These are phyloP conservation scores for Paraleonurus japonicus DNA, from an alignment of 257 asterid genomes.

Conservation along the genomic window DNA sequence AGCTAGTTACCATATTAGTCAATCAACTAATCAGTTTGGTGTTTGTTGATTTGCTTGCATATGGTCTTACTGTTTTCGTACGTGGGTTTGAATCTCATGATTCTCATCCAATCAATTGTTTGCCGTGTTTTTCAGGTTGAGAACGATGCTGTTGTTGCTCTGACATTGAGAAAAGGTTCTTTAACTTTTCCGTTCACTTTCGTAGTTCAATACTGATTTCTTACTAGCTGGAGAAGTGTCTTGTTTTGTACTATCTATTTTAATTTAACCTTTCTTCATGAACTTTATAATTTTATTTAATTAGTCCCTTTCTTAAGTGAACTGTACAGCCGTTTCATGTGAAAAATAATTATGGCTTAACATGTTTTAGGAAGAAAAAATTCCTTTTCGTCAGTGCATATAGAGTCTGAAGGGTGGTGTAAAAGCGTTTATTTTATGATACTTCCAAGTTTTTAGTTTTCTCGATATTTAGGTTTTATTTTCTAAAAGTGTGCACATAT, in stretches of 20 bases:
- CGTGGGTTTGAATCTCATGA: constrained; percentile 19
- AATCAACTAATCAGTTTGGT: no score
- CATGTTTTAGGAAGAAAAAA: background rate
- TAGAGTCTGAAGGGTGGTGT: background rate
- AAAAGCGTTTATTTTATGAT: background rate
- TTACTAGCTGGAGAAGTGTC: background rate
- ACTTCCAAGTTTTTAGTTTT: background rate
- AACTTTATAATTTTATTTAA: constrained; percentile 5
- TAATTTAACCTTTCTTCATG: background rate
- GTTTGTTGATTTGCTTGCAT: no score
- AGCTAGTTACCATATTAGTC: background rate
- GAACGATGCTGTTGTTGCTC: constrained; percentile 81
- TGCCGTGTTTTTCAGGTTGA: constrained; percentile 61
- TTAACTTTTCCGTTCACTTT: constrained; percentile 13
- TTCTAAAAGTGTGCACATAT: background rate
- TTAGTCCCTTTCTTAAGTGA: background rate
- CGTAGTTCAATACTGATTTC: background rate
- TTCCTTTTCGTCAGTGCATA: background rate
- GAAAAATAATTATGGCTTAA: background rate
- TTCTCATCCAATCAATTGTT: constrained; percentile 18
- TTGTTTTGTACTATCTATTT: background rate
- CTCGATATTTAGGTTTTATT: background rate
- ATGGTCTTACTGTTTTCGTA: constrained; percentile 1
- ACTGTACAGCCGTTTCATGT: background rate
- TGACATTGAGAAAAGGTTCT: constrained; percentile 90